phyloP scores from a whole-genome alignment of 257 asterid species.

The Scutellaria barbata region DNA sequence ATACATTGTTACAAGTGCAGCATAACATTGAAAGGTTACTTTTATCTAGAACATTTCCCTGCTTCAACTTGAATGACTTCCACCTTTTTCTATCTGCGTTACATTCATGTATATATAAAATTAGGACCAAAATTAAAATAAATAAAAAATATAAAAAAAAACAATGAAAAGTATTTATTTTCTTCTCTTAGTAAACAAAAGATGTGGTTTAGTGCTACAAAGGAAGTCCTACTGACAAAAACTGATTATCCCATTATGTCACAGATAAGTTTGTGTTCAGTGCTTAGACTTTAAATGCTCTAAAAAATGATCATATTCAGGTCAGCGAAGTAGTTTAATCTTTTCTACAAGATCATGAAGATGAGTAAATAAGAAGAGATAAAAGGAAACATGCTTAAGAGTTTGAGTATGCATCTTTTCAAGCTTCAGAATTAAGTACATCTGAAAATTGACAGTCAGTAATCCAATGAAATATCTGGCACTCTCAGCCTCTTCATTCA shows the following conservation, averaged over 20 bases:
- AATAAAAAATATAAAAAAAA: neutral
- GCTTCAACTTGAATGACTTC: conserved; percentile 17
- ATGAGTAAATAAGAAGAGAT: neutral
- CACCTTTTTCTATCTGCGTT: neutral
- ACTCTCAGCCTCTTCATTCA: neutral
- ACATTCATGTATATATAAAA: neutral
- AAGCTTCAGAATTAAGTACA: too few relatives aligned
- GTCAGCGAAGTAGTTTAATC: neutral
- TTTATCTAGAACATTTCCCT: too few relatives aligned
- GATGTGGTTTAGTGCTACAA: neutral
- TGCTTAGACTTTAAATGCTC: neutral
- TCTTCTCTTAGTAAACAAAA: neutral
- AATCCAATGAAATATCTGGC: neutral
- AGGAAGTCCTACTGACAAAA: neutral
- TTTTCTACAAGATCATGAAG: neutral
- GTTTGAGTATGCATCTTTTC: too few relatives aligned
- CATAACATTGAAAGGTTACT: neutral
- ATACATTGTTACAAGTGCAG: neutral
- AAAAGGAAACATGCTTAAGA: too few relatives aligned
- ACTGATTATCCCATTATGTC: neutral
- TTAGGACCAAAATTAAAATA: neutral
- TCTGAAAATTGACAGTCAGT: neutral
- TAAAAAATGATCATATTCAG: neutral
- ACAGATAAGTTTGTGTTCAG: neutral
- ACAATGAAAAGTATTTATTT: too few relatives aligned